Percentiles rank a stretch among this genome's conserved stretches.
These are phyloP conservation scores for Vigna radiata DNA, from an alignment of 306 rosid species.

Conservation along the genomic window DNA sequence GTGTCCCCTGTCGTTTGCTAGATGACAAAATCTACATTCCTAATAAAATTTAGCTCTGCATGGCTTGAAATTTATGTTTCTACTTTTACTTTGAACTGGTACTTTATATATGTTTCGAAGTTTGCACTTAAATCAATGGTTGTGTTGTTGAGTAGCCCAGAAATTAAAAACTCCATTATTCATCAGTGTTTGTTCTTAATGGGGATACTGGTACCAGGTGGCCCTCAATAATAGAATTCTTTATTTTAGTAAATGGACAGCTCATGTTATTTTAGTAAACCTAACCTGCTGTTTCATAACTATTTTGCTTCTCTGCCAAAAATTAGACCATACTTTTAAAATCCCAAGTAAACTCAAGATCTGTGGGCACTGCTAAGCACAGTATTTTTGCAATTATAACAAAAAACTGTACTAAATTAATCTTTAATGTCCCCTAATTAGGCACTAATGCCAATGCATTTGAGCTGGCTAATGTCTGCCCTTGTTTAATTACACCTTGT, in stretches of 20 bases:
- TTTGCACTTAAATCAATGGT: slow-evolving; percentile 35
- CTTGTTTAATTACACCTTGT: slow-evolving; percentile 69
- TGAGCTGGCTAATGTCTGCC: slow-evolving; percentile 93
- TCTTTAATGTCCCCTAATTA: slow-evolving; percentile 60
- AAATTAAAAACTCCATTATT: slow-evolving; percentile 9
- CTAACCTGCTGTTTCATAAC: slow-evolving; percentile 46
- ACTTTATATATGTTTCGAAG: slow-evolving; percentile 20
- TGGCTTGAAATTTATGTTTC: slow-evolving; percentile 39
- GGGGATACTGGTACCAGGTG: slow-evolving; percentile 40
- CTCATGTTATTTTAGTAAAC: slow-evolving; percentile 43
- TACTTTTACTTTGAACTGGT: slow-evolving; percentile 6
- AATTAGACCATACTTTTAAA: slow-evolving; percentile 52
- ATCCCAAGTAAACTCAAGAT: slow-evolving; percentile 61
- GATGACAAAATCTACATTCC: slow-evolving; percentile 59
- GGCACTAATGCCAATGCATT: slow-evolving; percentile 71
- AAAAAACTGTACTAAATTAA: slow-evolving; percentile 39
- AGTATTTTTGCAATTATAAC: slow-evolving; percentile 44
- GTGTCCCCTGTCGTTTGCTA: slow-evolving; percentile 47
- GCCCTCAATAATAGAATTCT: slow-evolving; percentile 37
- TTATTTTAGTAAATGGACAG: slow-evolving; percentile 44
- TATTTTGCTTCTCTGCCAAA: slow-evolving; percentile 42
- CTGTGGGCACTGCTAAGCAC: slow-evolving; percentile 50
- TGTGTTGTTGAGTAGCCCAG: neutral
- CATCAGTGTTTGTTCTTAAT: slow-evolving; percentile 24
- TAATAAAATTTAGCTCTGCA: slow-evolving; percentile 42